Base-by-base conservation (phyloP, 257 asterid species). In the Solanum tarijense region DNA sequence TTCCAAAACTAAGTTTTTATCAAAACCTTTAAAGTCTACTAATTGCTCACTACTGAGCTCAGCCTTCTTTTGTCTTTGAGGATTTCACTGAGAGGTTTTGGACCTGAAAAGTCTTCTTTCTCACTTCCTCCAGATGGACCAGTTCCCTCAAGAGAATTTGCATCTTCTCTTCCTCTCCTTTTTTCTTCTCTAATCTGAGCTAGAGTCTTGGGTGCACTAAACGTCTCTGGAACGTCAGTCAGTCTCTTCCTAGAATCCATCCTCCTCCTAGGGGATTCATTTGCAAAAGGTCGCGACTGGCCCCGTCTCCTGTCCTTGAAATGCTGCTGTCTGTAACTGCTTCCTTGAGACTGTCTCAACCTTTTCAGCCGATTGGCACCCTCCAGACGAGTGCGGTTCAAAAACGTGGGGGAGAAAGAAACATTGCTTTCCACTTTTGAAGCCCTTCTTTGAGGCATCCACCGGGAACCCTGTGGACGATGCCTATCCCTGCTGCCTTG, bases 111-210 rank as follows among this genome's bases (percentile, higher is more conserved):
- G 18, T 43, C 87, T 31, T 38, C 85, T 71, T 55, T 55, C 52
- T 74, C 78, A 32, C 62, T 83, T 21, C 55, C 31, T 84, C 85
- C 85, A 83, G 85, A 85, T 46, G 88, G 88, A 38, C 36, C 88
- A 14, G 83, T 71, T 62, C 58, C 71, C n/a, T 83, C 76, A 1
- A 38, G 29, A 39, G 34, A 81, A 87, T 85, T 71, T 29, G 9
- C 68, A 71, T 39, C 84, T 48, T 86, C 86, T 31, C 36, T 87
- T 71, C 85, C 69, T 88, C 76, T 90, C 32, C 38, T 68, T 91
- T 91, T 91, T 83, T 86, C 93, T 83, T 89, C 91, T 88, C 87
- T 91, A 52, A 91, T 89, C 78, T 91, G 90, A 38, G 91, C 86
- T 31, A 90, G 89, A 39, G 91, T 88, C 89, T 91, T 91, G 2